Base-by-base conservation (phyloP, 2,329 filamentous ascomycete species). In the Penicillium griseofulvum region DNA sequence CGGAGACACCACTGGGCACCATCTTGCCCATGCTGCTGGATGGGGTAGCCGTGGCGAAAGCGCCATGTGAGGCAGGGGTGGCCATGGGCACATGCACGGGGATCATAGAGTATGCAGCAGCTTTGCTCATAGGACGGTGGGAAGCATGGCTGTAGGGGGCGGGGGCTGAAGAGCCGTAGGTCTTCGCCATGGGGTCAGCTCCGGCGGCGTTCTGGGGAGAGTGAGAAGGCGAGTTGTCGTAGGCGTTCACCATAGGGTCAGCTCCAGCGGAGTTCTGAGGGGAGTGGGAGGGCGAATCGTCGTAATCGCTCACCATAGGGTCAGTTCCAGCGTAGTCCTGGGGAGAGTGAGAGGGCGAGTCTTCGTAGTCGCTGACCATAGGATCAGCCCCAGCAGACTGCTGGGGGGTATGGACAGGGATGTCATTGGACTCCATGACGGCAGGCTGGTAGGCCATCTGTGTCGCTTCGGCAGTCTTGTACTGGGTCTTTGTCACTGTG, bases 1-100 rank as follows among this genome's bases (percentile, higher is more conserved):
- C 36, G 6, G 14, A 24, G n/a, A 75, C 77, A 50, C 79, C 78
- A 43, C 70, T 72, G 28, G 79, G 80, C 17, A 78, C 19, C 31
- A 38, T 44, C 12, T 44, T 31, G 12, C 48, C 52, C 16, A 36
- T 24, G 44, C 56, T 65, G 6, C 49, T 57, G 1, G 66, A 71
- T 26, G 70, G 68, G 1, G 70, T 65, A 4, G 66, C 57, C 68
- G 60, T 55, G 61, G 65, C 52, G 52, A 66, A 68, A 16, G 37
- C 42, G 17, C n/a, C 51, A 4, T 33, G 60, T 6, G 50, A 56
- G 19, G 51, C 41, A 1, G 65, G 56, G 9, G 49, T 59, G 4
- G 58, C 57, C 46, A 53, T 48, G 17, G 68, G 66, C 0, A 72
- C 66, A 22, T 65, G 56, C 5, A 71, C 66, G 2, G 68, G 63